phyloP scores from a whole-genome alignment of 2,329 filamentous ascomycete genomes.

The Daldinia eschscholtzii region DNA sequence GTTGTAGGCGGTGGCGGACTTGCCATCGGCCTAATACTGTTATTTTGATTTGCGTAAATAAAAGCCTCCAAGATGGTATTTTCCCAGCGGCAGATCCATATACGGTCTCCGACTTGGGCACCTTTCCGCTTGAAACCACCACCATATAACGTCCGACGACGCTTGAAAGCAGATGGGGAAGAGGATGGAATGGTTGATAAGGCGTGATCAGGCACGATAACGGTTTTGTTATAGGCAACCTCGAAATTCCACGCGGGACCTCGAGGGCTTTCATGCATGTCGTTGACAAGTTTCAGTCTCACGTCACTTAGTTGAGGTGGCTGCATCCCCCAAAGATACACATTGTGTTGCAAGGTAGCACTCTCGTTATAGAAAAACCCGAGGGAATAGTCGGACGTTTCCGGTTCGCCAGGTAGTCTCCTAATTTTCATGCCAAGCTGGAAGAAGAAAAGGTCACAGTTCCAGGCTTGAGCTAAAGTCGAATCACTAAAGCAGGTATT shows the following conservation, averaged over 20 bases:
- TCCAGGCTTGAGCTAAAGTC: slow-evolving; percentile 71
- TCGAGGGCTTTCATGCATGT: slow-evolving; percentile 61
- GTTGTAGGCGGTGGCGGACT: slow-evolving; percentile 26
- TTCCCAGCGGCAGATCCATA: slow-evolving; percentile 72
- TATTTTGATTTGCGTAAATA: slow-evolving; percentile 68
- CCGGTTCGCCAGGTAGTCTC: slow-evolving; percentile 45
- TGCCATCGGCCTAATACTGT: slow-evolving; percentile 53
- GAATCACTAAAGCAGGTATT: slow-evolving; percentile 69
- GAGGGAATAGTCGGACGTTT: slow-evolving; percentile 58
- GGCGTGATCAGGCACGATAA: slow-evolving; percentile 63
- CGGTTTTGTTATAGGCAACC: slow-evolving; percentile 67
- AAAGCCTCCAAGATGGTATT: slow-evolving; percentile 68
- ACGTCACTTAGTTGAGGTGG: slow-evolving; percentile 60
- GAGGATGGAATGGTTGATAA: slow-evolving; percentile 37
- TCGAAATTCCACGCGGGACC: slow-evolving; percentile 69
- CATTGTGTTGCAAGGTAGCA: slow-evolving; percentile 52
- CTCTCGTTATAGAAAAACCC: slow-evolving; percentile 57
- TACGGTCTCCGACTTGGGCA: slow-evolving; percentile 62
- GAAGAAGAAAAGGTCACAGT: slow-evolving; percentile 66
- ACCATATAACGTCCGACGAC: slow-evolving; percentile 49
- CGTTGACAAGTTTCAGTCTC: slow-evolving; percentile 64
- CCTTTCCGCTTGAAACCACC: slow-evolving; percentile 56
- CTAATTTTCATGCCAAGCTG: slow-evolving; percentile 60
- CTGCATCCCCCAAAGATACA: slow-evolving; percentile 67
- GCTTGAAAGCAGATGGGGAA: slow-evolving; percentile 18